Base-by-base conservation (phyloP, 169 alveolate species). In the Plasmodium cynomolgi region DNA sequence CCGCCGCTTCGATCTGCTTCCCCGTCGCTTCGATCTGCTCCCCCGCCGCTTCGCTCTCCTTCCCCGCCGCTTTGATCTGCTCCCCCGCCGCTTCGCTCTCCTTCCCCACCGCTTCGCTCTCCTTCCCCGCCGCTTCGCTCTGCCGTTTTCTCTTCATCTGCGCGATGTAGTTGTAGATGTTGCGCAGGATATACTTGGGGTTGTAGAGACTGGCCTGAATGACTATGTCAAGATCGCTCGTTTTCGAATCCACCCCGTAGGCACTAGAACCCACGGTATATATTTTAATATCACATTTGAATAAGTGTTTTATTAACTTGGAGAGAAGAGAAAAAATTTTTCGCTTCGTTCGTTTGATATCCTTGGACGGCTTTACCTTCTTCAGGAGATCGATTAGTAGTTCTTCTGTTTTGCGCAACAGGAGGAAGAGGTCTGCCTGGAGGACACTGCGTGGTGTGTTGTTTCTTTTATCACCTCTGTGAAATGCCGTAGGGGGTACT, bases 191-290 rank as follows among this genome's bases (percentile, higher is more conserved):
- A 80, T 73, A 94, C 84, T 93, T 85, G 1, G 97, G 96, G 71
- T 92, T 72, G 62, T 96, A 81, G 11, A 93, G 31, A 33, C 91
- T 93, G 15, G 95, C 73, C 34, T 95, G 96, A 34, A 97, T 94
- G 2, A 97, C 98, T 2, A 97, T 86, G 37, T 97, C 98, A 31
- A 97, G 83, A 54, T 97, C 98, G 77, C 97, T 95, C 20, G 95
- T 88, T 50, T 94, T 96, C 3, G 98, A 95, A 39, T 97, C 98
- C 13, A 96, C 96, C 5, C 96, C 98, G 72, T 95, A 96, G 68
- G 98, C 98, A 31, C 97, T 96, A n/a, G 97, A 95, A 9, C 98
- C 98, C 2, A 97, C 96, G 26, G 94, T 90, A 71, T 85, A 92
- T 54, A 97, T 95, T 83, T 92, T 81, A 44, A 94, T 94, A 39